These are phyloP conservation scores for Ceratocystis lukuohia DNA, from an alignment of 2,329 filamentous ascomycete species.

Conservation along the genomic window DNA sequence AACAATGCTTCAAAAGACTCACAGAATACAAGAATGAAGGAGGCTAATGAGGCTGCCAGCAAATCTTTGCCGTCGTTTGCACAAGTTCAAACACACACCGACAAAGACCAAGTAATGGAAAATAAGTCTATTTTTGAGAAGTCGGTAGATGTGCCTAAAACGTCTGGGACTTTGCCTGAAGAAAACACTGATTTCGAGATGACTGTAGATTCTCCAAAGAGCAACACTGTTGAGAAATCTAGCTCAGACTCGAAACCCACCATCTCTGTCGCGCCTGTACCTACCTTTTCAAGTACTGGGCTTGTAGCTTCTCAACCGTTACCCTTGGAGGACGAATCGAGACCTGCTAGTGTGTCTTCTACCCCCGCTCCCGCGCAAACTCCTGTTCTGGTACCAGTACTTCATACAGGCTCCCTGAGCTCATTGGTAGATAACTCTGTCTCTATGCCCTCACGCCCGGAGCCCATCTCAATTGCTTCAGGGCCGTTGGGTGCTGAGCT, in stretches of 20 bases:
- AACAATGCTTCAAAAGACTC: background rate
- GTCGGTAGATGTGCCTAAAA: background rate
- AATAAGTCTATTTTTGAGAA: background rate
- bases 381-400: background rate
- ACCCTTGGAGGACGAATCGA: background rate
- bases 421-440: background rate
- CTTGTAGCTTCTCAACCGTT: background rate
- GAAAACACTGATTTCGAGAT: constrained; percentile 5
- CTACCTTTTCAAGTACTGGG: background rate
- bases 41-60: background rate
- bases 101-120: background rate
- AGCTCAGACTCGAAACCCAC: background rate
- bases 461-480: background rate
- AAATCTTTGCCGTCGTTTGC: background rate
- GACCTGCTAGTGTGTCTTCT: background rate
- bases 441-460: background rate
- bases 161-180: background rate
- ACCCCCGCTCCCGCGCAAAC: background rate
- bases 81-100: background rate
- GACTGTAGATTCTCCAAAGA: background rate
- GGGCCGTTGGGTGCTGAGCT: constrained; percentile 17
- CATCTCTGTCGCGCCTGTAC: background rate
- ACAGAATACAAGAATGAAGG: background rate
- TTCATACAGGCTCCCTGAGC: background rate
- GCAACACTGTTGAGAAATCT: background rate